Conservation (phyloP, 306 rosid genomes). For the Cicer arietinum region DNA sequence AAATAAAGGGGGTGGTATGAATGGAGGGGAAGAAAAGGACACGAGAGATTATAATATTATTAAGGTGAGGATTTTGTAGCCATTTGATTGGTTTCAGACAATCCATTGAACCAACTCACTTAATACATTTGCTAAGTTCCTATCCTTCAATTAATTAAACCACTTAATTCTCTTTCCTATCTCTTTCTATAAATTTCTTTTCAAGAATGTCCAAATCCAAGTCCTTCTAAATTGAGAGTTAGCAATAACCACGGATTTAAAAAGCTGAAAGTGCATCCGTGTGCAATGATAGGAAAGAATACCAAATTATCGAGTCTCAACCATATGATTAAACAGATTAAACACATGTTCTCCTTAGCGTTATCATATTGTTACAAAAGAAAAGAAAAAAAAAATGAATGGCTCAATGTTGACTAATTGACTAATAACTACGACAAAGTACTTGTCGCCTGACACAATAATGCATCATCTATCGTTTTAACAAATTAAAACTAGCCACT, state of each 20-base stretch:
- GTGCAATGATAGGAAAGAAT: constrained; percentile 43
- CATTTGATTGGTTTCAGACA: constrained; percentile 37
- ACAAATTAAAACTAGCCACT: not conserved
- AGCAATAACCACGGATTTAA: constrained; percentile 32
- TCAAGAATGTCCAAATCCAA: constrained; percentile 3
- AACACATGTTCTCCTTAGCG: not conserved
- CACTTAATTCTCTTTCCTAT: constrained; percentile 29
- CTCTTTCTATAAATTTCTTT: constrained; percentile 45
- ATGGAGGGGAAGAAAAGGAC: constrained; percentile 41
- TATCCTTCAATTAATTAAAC: not conserved
- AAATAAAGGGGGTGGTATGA: not conserved
- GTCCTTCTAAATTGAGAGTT: constrained; percentile 18
- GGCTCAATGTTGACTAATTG: not conserved
- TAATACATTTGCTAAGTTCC: constrained; percentile 32
- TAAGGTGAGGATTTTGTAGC: constrained; percentile 32
- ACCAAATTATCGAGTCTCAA: constrained; percentile 9
- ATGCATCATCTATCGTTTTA: not conserved
- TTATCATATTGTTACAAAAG: not conserved
- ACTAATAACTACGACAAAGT: not conserved
- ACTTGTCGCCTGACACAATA: not conserved
- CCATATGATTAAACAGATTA: not conserved
- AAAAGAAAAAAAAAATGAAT: constrained; percentile 1
- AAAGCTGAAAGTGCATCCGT: constrained; percentile 41
- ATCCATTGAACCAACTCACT: constrained; percentile 40
- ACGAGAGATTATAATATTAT: constrained; percentile 37